Evolutionary conservation across 768 basidiomycete species (phyloP).

Genomic region (Boletus eberwhitei): DNA sequence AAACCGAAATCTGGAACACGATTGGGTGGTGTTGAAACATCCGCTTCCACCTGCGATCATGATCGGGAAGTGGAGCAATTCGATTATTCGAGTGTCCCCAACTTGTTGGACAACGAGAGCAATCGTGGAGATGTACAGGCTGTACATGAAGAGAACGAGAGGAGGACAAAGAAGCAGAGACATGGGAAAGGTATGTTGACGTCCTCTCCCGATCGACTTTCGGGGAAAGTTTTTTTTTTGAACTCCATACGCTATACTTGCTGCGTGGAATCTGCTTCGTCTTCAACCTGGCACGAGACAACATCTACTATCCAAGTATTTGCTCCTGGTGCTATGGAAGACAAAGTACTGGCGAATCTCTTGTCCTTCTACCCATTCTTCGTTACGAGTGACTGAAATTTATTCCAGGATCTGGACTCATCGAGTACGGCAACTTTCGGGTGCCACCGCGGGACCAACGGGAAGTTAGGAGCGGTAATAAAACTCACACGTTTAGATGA

Average conservation of each 20-base stretch:
- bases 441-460: constrained; percentile 62
- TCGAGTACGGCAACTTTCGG: constrained; percentile 55
- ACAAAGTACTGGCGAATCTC: constrained; percentile 4
- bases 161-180: constrained; percentile 52
- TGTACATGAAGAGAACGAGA: constrained; percentile 29
- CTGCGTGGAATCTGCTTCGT: constrained; percentile 7
- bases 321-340: background rate
- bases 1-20: constrained; percentile 2
- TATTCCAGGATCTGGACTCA: constrained; percentile 35
- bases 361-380: background rate
- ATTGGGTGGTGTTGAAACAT: constrained; percentile 1
- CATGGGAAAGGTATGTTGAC: constrained; percentile 38
- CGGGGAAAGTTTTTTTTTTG: background rate
- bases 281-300: background rate
- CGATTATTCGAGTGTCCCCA: constrained; percentile 66
- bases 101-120: constrained; percentile 63
- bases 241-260: background rate
- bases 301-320: background rate
- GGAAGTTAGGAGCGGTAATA: constrained; percentile 66
- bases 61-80: constrained; percentile 45
- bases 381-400: constrained; percentile 2
- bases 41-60: constrained; percentile 6
- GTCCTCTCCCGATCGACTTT: background rate
- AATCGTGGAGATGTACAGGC: constrained; percentile 21
- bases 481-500: constrained; percentile 66